Percentiles rank a stretch among this genome's conserved stretches.
Conservation (phyloP, 2,329 filamentous ascomycete genomes). For the Xylariaceae sp. region DNA sequence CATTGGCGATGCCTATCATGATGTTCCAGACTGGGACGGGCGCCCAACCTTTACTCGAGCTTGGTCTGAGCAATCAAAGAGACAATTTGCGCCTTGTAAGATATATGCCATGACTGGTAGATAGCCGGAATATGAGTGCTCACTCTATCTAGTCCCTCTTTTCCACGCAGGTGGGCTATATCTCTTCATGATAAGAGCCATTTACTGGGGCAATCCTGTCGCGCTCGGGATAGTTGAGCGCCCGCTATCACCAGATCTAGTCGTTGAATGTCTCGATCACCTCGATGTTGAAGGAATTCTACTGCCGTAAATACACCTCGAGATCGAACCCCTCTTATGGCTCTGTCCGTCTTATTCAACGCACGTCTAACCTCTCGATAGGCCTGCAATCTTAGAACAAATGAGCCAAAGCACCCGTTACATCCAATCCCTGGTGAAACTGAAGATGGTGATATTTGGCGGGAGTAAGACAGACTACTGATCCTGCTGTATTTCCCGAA, state of each 20-base stretch:
- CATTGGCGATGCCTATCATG: conserved; percentile 36
- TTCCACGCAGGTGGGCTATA: conserved; percentile 16
- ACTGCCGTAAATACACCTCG: conserved; percentile 39
- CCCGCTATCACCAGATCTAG: conserved; percentile 40
- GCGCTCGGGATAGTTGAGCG: conserved; percentile 37
- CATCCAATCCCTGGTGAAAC: conserved; percentile 1
- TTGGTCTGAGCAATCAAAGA: conserved; percentile 4
- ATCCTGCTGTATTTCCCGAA: neutral
- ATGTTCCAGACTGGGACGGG: conserved; percentile 26
- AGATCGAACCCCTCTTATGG: neutral
- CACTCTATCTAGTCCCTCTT: conserved; percentile 9
- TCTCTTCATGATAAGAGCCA: conserved; percentile 17
- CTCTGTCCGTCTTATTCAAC: too few species aligned
- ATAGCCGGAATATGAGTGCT: neutral
- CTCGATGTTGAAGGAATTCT: conserved; percentile 32
- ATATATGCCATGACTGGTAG: neutral
- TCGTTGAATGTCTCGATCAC: conserved; percentile 36
- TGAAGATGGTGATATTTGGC: conserved; percentile 14
- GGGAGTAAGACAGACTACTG: conserved; percentile 6
- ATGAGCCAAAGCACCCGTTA: conserved; percentile 1
- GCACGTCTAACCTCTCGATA: neutral
- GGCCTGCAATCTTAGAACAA: conserved; percentile 10
- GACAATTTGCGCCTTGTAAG: conserved; percentile 3
- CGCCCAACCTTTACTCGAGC: conserved; percentile 1
- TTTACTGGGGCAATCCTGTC: conserved; percentile 38